These are phyloP conservation scores for Naganishia friedmannii DNA, from an alignment of 768 basidiomycete species.

Conservation along the genomic window DNA sequence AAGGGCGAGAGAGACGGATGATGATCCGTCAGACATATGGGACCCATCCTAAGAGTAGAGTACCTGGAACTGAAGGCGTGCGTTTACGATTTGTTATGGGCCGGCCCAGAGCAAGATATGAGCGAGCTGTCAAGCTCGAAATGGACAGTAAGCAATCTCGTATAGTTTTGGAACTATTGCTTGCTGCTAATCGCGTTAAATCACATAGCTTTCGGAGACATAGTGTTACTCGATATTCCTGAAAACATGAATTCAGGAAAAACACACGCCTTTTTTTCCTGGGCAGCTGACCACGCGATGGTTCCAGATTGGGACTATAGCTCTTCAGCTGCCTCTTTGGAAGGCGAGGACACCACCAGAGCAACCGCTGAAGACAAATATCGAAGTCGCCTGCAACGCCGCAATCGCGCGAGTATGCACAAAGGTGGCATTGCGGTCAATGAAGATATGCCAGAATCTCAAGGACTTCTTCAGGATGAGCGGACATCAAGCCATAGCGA, in stretches of 20 bases:
- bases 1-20: slow-evolving; percentile 77
- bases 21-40: slow-evolving; percentile 85
- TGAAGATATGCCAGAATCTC: not conserved
- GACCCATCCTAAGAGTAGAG: slow-evolving; percentile 69
- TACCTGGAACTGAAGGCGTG: slow-evolving; percentile 73
- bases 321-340: not conserved
- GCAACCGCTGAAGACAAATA: too few species aligned
- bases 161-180: slow-evolving; percentile 11
- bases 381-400: not conserved
- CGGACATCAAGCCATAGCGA: not conserved
- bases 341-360: not conserved
- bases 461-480: not conserved
- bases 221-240: slow-evolving; percentile 65
- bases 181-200: not conserved
- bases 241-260: slow-evolving; percentile 99
- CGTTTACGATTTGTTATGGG: slow-evolving; percentile 86
- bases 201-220: slow-evolving; percentile 48
- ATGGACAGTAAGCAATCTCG: slow-evolving; percentile 72
- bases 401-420: not conserved
- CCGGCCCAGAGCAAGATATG: slow-evolving; percentile 74
- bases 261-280: slow-evolving; percentile 83
- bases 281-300: slow-evolving; percentile 87
- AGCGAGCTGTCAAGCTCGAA: slow-evolving; percentile 74
- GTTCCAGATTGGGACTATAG: slow-evolving; percentile 67
- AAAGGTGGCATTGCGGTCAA: not conserved